These are phyloP conservation scores for Lachancea dasiensis DNA, from an alignment of 805 yeast species.

Conservation along the genomic window DNA sequence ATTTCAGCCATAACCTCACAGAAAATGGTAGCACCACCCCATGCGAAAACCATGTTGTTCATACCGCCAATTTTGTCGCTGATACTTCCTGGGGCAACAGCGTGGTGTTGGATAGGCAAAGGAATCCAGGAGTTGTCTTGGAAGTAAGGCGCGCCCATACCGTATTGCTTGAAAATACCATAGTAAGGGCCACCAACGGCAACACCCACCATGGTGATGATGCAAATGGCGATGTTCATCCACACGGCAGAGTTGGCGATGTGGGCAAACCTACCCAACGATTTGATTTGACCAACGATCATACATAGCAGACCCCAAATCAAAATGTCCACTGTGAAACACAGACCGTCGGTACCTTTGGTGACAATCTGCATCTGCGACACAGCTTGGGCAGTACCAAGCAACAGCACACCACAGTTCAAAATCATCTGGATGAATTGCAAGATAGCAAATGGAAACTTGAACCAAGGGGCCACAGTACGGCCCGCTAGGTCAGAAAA, in stretches of 20 bases:
- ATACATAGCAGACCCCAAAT: conserved; percentile 41
- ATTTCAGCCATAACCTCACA: conserved; percentile 45
- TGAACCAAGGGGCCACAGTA: conserved; percentile 25
- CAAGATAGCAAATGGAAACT: conserved; percentile 20
- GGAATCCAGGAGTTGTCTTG: conserved; percentile 12
- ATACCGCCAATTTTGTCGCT: conserved; percentile 34
- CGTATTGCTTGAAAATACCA: conserved; percentile 24
- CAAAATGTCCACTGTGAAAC: conserved; percentile 38
- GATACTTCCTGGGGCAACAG: conserved; percentile 28
- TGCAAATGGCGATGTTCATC: conserved; percentile 40
- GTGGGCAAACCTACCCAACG: conserved; percentile 36
- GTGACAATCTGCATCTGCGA: conserved; percentile 33
- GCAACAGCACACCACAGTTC: conserved; percentile 39
- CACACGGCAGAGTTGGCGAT: conserved; percentile 42
- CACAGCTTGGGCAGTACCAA: conserved; percentile 39
- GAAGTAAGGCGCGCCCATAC: conserved; percentile 13
- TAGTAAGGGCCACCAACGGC: conserved; percentile 34
- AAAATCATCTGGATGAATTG: conserved; percentile 40
- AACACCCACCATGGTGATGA: conserved; percentile 41
- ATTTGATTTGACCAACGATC: conserved; percentile 38
- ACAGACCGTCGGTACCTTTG: conserved; percentile 27
- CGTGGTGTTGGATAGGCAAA: conserved; percentile 18
- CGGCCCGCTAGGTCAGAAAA: conserved; percentile 40
- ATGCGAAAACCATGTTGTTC: conserved; percentile 43
- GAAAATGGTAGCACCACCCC: conserved; percentile 48